These are phyloP conservation scores for Wallacemonas sp. DNA, from an alignment of 208 protist genomes.

Conservation along the genomic window DNA sequence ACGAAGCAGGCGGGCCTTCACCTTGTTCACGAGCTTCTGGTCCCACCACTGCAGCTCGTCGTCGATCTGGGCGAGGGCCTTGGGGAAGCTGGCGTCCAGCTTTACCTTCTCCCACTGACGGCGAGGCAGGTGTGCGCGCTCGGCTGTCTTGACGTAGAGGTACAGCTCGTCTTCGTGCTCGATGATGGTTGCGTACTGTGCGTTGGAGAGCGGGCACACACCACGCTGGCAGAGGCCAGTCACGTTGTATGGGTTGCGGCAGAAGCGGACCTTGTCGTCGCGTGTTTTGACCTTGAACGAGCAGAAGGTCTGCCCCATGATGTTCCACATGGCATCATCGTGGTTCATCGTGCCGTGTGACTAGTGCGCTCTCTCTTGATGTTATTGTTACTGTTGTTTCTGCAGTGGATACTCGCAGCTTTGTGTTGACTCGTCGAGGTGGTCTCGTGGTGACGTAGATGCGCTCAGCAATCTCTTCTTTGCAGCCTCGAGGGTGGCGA, in stretches of 20 bases:
- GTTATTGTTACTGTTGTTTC: no score
- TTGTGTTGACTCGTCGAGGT: no score
- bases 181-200: slow-evolving; percentile 97
- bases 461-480: no score
- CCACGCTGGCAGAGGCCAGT: slow-evolving; percentile 97
- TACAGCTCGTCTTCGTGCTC: slow-evolving; percentile 97
- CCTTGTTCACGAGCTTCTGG: slow-evolving; percentile 93
- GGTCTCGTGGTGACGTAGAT: no score
- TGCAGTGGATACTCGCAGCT: no score
- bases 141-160: slow-evolving; percentile 99
- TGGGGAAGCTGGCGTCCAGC: slow-evolving; percentile 95
- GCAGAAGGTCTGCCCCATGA: slow-evolving; percentile 92
- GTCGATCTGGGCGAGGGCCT: slow-evolving; percentile 96
- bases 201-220: slow-evolving; percentile 98
- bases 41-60: slow-evolving; percentile 97
- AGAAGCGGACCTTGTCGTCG: slow-evolving; percentile 96
- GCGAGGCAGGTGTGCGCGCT: slow-evolving; percentile 97
- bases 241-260: slow-evolving; percentile 98
- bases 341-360: slow-evolving; percentile 74
- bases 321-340: slow-evolving; percentile 93
- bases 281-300: slow-evolving; percentile 92
- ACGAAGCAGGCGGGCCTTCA: slow-evolving; percentile 97
- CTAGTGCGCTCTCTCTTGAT: no score
- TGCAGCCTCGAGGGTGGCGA: no score
- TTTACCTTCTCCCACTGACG: slow-evolving; percentile 98